Evolutionary conservation across 768 basidiomycete species (phyloP).

Genomic region (Kwoniella botswanensis): DNA sequence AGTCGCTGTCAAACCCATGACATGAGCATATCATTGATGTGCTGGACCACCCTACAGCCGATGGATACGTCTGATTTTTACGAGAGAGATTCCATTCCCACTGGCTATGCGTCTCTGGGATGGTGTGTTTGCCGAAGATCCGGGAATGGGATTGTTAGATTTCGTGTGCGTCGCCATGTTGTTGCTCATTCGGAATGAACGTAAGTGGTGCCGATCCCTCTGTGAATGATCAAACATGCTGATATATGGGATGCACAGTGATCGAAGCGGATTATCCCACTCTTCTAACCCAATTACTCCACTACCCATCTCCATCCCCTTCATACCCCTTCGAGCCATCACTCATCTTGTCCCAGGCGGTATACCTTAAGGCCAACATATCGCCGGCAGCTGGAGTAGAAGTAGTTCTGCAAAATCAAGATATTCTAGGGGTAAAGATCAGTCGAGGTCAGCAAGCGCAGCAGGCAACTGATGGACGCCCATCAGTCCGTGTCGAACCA

Average conservation of each 20-base stretch:
- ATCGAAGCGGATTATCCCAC: constrained; percentile 83
- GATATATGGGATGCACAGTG: constrained; percentile 62
- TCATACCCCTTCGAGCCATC: constrained; percentile 54
- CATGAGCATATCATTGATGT: too few species aligned
- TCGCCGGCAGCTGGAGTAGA: constrained; percentile 76
- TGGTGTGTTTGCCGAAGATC: constrained; percentile 86
- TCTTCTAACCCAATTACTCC: constrained; percentile 80
- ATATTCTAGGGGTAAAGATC: constrained; percentile 64
- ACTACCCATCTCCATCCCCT: constrained; percentile 72
- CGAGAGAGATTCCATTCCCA: constrained; percentile 81
- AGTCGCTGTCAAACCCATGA: too few species aligned
- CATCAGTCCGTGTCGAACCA: constrained; percentile 4
- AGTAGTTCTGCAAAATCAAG: constrained; percentile 79
- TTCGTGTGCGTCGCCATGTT: constrained; percentile 96
- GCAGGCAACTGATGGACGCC: constrained; percentile 58
- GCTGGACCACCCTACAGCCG: constrained; percentile 64
- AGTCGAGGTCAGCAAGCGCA: constrained; percentile 63
- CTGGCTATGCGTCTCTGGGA: constrained; percentile 94
- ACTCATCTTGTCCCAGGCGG: constrained; percentile 81
- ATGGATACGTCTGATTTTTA: constrained; percentile 91
- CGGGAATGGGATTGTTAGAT: constrained; percentile 74
- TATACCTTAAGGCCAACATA: constrained; percentile 75
- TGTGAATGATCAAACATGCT: background rate
- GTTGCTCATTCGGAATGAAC: constrained; percentile 84
- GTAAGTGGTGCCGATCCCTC: constrained; percentile 62